Conservation (phyloP, 345 rosid genomes). For the Toxicodendron radicans region DNA sequence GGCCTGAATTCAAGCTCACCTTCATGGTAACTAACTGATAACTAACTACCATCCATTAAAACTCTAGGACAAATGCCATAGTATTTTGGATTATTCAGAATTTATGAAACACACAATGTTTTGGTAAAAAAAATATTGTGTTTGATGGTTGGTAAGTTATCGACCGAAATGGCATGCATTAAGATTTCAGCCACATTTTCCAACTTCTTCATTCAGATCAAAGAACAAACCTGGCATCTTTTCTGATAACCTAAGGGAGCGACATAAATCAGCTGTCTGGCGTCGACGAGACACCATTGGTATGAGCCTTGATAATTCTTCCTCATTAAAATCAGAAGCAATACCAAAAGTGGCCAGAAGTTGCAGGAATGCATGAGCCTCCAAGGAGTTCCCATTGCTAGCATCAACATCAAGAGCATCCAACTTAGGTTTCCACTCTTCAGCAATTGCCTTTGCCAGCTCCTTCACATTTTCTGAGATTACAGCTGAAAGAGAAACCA, state of each 20-base stretch:
- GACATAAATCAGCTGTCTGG: conserved; percentile 91
- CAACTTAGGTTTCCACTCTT: conserved; percentile 88
- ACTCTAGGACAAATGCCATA: too few species aligned
- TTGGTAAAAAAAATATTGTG: too few species aligned
- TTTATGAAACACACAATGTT: too few species aligned
- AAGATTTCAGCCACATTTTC: background rate
- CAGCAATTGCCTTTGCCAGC: conserved; percentile 78
- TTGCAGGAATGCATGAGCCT: conserved; percentile 98
- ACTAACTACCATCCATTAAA: too few species aligned
- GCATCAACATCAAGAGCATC: conserved; percentile 75
- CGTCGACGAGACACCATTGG: conserved; percentile 99
- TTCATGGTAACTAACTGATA: too few species aligned
- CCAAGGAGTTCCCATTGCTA: conserved; percentile 96
- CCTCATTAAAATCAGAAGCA: conserved; percentile 75
- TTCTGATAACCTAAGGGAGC: conserved; percentile 81
- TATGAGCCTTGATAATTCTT: conserved; percentile 67
- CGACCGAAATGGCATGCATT: too few species aligned
- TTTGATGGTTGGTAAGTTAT: too few species aligned
- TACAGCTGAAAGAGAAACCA: conserved; percentile 44
- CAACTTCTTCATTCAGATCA: conserved; percentile 11
- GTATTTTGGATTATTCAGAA: too few species aligned
- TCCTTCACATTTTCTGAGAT: conserved; percentile 68
- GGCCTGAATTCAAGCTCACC: too few species aligned
- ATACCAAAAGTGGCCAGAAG: conserved; percentile 86
- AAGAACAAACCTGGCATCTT: conserved; percentile 89